These are phyloP conservation scores for Prunus dulcis DNA, from an alignment of 306 rosid genomes.

Conservation along the genomic window DNA sequence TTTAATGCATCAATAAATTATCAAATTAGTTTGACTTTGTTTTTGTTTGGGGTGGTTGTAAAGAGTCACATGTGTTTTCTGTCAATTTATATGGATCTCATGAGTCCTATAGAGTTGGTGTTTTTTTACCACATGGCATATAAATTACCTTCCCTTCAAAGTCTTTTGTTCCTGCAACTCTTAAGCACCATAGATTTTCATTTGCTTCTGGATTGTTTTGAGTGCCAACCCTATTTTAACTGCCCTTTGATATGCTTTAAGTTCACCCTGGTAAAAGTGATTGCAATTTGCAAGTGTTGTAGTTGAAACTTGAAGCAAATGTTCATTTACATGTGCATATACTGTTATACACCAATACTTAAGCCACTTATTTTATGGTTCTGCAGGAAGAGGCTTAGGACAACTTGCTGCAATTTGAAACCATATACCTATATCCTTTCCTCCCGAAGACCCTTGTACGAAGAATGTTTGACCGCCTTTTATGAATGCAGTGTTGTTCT, in stretches of 20 bases:
- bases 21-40: background rate
- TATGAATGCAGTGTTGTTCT: conserved; percentile 30
- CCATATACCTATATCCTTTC: background rate
- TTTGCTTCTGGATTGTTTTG: background rate
- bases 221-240: background rate
- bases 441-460: background rate
- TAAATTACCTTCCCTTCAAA: background rate
- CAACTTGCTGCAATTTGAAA: background rate
- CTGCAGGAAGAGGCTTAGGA: background rate
- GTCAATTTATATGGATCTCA: background rate
- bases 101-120: background rate
- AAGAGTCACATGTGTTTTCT: no score
- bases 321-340: no score
- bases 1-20: background rate
- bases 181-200: no score
- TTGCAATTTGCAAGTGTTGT: background rate
- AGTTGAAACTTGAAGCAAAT: no score
- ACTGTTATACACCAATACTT: background rate
- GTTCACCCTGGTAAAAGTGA: no score
- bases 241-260: background rate
- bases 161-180: background rate
- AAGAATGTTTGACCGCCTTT: conserved; percentile 17
- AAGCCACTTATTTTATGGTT: background rate
- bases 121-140: background rate
- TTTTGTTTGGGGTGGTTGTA: background rate